Evolutionary conservation across 208 protist species (phyloP), one percentile per base, ranked within the genome.

Genomic region (Crithidia expoeki): DNA sequence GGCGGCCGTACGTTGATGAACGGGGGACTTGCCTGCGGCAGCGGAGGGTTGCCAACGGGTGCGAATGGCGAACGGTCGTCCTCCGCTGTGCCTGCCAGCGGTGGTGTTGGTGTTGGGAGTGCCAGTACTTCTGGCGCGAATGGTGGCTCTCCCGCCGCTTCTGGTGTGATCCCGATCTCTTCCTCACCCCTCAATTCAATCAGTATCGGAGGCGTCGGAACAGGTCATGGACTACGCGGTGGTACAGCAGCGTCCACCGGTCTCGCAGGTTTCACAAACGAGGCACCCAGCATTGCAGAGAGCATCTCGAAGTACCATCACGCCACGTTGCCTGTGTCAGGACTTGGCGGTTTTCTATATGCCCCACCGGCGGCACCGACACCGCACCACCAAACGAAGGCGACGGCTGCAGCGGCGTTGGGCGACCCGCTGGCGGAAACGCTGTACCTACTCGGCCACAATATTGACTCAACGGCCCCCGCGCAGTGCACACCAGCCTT

Each of bases 351-450:
- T 0, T 49, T 53, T 4, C 23, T 47, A 21, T 0, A 36, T 14
- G 23, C 64, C 19, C 47, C 52, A 23, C 51, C 50, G 12, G 21
- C 33, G 0, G 42, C 65, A n/a, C 34, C 57, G 10, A 14, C 49
- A 4, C 64, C 64, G 44, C 66, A 62, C 2, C 56, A 72, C 21
- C 63, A 77, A 44, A 67, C 49, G 12, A 66, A 64, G 12, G 30
- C 62, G 64, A 34, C 19, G 28, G 58, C 72, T 3, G 64, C 56
- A 1, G 64, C 64, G 0, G 72, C 72, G 25, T 27, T 66, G 32
- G 72, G 72, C 17, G 72, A 77, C 44, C 55, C 58, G 21, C 36
- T 77, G 5, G 50, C 72, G 10, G 72, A 77, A 49, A 42, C 72
- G 47, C 9, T 72, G 28, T 33, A 62, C 17, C 46, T 77, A 14